A percentile compares a stretch with the other conserved stretches of the same genome.
These are phyloP conservation scores for Pythium aristosporum DNA, from an alignment of 352 stramenopile genomes.

Conservation along the genomic window DNA sequence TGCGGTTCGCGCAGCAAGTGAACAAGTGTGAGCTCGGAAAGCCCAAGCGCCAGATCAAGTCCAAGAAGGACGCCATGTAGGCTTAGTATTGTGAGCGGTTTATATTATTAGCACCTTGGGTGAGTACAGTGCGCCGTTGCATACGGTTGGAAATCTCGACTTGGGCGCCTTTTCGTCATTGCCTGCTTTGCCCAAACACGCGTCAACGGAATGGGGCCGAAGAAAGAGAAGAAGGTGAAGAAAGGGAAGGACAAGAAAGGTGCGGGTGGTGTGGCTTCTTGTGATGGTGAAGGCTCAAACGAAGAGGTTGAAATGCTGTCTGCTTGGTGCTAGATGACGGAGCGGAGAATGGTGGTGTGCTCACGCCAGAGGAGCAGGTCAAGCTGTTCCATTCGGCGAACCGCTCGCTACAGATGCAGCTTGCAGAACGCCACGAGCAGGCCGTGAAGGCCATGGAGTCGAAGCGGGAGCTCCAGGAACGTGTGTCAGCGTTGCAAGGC, in stretches of 20 bases:
- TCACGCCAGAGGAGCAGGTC: slow-evolving; percentile 79
- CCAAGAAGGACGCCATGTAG: slow-evolving; percentile 47
- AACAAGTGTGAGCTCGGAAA: slow-evolving; percentile 98
- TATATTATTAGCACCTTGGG: slow-evolving; percentile 27
- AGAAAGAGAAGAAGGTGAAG: slow-evolving; percentile 79
- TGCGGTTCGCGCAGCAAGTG: slow-evolving; percentile 96
- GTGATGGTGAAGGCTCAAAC: not conserved
- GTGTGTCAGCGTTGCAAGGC: slow-evolving; percentile 76
- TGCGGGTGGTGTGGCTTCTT: slow-evolving; percentile 7
- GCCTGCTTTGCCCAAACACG: not conserved
- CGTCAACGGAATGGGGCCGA: slow-evolving; percentile 43
- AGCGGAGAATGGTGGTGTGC: slow-evolving; percentile 66
- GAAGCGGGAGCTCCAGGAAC: slow-evolving; percentile 84
- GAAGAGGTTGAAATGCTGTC: not conserved
- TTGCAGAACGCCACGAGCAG: slow-evolving; percentile 86
- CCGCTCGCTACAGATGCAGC: slow-evolving; percentile 86
- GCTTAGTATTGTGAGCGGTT: not conserved
- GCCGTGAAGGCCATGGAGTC: slow-evolving; percentile 84
- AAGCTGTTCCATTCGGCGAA: slow-evolving; percentile 86
- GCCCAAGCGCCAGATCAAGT: slow-evolving; percentile 90
- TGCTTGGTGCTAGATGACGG: slow-evolving; percentile 46
- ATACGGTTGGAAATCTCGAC: not conserved
- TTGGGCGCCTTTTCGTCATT: not conserved
- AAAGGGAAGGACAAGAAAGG: slow-evolving; percentile 79
- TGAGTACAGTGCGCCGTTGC: not conserved